Evolutionary conservation across 495 filamentous ascomycete genomes (phyloP), one percentile per base, ranked within the genome.

Genomic region (Penicillium egyptiacum): DNA sequence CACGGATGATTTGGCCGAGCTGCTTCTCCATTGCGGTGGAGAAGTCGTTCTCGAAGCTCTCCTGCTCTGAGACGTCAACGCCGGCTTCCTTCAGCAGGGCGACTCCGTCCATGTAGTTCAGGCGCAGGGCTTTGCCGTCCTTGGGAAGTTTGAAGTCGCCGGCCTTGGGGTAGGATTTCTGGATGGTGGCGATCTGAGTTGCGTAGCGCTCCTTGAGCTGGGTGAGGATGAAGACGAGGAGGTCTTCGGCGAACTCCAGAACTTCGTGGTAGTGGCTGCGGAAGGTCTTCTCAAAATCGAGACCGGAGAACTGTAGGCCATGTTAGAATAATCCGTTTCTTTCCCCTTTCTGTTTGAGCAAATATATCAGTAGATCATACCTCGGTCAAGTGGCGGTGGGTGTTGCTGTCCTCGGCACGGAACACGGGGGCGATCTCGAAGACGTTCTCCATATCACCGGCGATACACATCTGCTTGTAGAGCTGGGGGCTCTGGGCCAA

Each of bases 261-360:
- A 95, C 91, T 70, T 98, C 94, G 69, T 89, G 84, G 76, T 97
- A 98, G 73, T 91, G 82, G 53, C 89, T 76, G 52, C 88, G 82
- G 71, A 97, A 96, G 35, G 91, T 91, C 89, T 96, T 97, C 70
- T 98, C 94, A 66, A 97, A 78, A 89, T 98, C 94, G 57, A 98
- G 88, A 71, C 94, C 94, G 42, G 90, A 91, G 75, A 96, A 98
- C 79, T 81, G 16, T 16, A 61, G 33, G 44, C 16, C 19, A 41
- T 22, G 55, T 53, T 57, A 56, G 51, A 19, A 49, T 46, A 50
- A 20, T 9, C 17, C 42, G 88, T 86, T 16, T 39, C n/a, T 86
- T 9, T 39, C n/a, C n/a, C n/a, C n/a, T 17, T 9, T 3, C 83
- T 88, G 76, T 89, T 86, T 26, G n/a, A 35, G 35, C 12, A 1